phyloP scores from a whole-genome alignment of 1,284 basidiomycete species.

The Ceratobasidium sp. region DNA sequence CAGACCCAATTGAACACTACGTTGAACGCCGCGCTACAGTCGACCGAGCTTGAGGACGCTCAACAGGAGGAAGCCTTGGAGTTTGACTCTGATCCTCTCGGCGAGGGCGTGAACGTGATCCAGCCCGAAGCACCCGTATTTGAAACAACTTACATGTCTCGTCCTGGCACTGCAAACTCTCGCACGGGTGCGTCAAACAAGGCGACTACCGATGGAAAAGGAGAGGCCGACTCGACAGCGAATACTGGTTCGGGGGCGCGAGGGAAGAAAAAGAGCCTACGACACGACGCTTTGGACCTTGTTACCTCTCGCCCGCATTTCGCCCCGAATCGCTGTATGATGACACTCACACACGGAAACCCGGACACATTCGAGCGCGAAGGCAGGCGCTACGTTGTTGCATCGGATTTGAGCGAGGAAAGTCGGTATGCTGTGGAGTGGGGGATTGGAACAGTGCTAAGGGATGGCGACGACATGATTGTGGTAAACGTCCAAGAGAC shows the following conservation, averaged over 20 bases:
- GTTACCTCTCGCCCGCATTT: conserved; percentile 84
- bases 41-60: conserved; percentile 62
- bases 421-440: conserved; percentile 92
- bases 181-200: not conserved
- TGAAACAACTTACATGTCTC: conserved; percentile 46
- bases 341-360: conserved; percentile 82
- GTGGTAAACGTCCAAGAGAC: conserved; percentile 94
- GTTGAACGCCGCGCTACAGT: conserved; percentile 72
- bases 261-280: conserved; percentile 49
- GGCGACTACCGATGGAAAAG: not conserved
- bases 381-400: conserved; percentile 83
- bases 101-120: conserved; percentile 92
- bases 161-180: conserved; percentile 13
- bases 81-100: conserved; percentile 72
- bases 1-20: conserved; percentile 81
- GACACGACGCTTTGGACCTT: conserved; percentile 63
- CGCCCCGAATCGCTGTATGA: conserved; percentile 92
- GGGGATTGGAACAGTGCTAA: conserved; percentile 95
- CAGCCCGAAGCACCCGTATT: conserved; percentile 52
- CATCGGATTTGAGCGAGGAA: conserved; percentile 95
- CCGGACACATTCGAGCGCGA: conserved; percentile 39
- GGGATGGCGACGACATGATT: conserved; percentile 94
- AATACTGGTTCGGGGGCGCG: not conserved
- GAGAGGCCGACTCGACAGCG: not conserved
- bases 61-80: conserved; percentile 65